A percentile compares a stretch with the other conserved stretches of the same genome.
Conservation (phyloP, 257 asterid species). For the Fraxinus americana region DNA sequence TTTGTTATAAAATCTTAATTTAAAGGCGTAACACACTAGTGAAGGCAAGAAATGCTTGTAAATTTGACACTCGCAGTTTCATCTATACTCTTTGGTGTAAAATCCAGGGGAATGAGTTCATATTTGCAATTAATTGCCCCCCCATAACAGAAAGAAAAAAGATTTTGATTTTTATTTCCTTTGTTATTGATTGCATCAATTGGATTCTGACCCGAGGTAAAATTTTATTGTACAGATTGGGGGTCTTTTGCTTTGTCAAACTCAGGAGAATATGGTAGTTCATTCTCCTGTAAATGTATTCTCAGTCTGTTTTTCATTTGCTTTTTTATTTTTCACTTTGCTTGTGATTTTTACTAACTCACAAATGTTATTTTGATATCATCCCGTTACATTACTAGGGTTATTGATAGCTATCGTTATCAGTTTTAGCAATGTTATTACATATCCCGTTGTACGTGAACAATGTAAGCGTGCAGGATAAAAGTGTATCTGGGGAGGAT, state of each 20-base stretch:
- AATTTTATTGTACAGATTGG: constrained; percentile 34
- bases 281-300: not conserved
- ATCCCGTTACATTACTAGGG: not conserved
- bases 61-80: not conserved
- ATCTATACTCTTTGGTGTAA: not conserved
- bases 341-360: not conserved
- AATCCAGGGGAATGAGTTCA: not conserved
- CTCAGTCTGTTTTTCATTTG: not conserved
- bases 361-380: not conserved
- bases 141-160: constrained; percentile 3
- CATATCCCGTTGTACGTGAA: constrained; percentile 2
- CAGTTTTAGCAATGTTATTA: not conserved
- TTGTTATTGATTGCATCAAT: constrained; percentile 4
- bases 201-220: constrained; percentile 16
- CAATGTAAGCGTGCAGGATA: constrained; percentile 28
- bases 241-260: constrained; percentile 9
- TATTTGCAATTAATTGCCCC: not conserved
- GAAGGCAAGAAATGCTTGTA: not conserved
- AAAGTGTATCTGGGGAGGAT: constrained; percentile 34
- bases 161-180: not conserved
- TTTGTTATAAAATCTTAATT: not conserved
- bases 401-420: not conserved
- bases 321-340: not conserved
- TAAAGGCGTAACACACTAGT: not conserved
- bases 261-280: constrained; percentile 36